Evolutionary conservation across 139 green algal species (phyloP).

Genomic region (Tetratostichococcus sp.): DNA sequence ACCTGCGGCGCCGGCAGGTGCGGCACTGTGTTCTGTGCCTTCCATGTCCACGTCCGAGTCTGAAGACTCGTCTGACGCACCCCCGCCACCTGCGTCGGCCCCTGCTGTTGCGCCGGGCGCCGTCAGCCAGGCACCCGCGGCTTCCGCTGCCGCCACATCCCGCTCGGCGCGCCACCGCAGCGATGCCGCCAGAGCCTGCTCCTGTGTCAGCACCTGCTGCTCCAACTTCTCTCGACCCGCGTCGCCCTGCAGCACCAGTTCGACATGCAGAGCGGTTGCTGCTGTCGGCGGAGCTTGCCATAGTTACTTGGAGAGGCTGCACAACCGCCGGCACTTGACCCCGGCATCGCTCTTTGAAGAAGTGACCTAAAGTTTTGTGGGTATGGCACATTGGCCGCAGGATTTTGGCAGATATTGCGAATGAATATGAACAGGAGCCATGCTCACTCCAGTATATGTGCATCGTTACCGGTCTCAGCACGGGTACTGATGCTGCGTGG

Average conservation of each 20-base stretch:
- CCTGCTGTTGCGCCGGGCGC: conserved; percentile 5
- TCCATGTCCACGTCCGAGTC: not conserved
- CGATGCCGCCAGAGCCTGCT: conserved; percentile 24
- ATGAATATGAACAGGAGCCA: too few relatives aligned
- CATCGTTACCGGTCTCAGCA: too few relatives aligned
- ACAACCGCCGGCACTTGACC: too few relatives aligned
- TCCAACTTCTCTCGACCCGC: conserved; percentile 12
- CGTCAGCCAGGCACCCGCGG: conserved; percentile 31
- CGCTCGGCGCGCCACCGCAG: conserved; percentile 34
- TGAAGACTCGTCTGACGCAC: not conserved
- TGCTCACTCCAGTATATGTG: too few relatives aligned
- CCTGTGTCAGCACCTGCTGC: conserved; percentile 18
- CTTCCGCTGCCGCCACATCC: conserved; percentile 27
- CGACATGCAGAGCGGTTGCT: not conserved
- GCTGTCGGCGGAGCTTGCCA: too few relatives aligned
- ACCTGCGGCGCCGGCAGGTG: not conserved
- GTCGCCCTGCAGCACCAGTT: conserved; percentile 14
- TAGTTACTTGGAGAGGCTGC: too few relatives aligned
- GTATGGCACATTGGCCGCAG: too few relatives aligned
- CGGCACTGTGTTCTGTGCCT: not conserved
- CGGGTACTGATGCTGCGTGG: too few relatives aligned
- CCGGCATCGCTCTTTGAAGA: too few relatives aligned
- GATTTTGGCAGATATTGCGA: too few relatives aligned
- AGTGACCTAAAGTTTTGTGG: too few relatives aligned
- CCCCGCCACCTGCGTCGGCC: not conserved